These are phyloP conservation scores for Elsinoe batatas DNA, from an alignment of 2,329 filamentous ascomycete species.

Conservation along the genomic window DNA sequence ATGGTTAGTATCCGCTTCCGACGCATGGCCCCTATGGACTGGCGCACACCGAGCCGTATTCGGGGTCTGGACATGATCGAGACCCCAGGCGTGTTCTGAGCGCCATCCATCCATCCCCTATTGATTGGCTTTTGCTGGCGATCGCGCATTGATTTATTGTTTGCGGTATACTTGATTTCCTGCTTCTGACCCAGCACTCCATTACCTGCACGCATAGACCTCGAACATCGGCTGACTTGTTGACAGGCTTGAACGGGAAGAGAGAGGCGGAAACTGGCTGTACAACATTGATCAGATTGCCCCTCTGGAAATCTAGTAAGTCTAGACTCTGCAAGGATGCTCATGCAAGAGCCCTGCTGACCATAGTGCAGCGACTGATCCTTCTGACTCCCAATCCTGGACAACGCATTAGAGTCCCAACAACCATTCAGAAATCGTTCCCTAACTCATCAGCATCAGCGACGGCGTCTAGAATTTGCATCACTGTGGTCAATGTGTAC, in stretches of 20 bases:
- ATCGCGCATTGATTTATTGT: neutral
- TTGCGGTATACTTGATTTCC: neutral
- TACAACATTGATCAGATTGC: constrained; percentile 95
- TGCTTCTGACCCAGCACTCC: constrained; percentile 9
- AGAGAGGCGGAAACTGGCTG: constrained; percentile 89
- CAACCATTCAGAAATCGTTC: neutral
- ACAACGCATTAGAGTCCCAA: neutral
- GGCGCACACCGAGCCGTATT: neutral
- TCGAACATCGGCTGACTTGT: constrained; percentile 14
- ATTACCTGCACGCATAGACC: neutral
- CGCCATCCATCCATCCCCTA: neutral
- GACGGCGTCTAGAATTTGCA: neutral
- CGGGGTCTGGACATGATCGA: constrained; percentile 8
- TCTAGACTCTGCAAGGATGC: neutral
- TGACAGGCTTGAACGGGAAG: constrained; percentile 67
- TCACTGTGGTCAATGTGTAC: too few species aligned
- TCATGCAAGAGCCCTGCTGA: neutral
- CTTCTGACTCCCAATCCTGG: neutral
- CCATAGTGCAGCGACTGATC: constrained; percentile 9
- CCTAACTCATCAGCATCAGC: neutral
- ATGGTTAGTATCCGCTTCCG: constrained; percentile 46
- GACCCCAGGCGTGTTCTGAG: neutral
- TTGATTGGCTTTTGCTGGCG: neutral
- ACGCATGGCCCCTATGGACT: neutral
- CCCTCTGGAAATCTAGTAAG: constrained; percentile 93